Conservation (phyloP, 192 early-diverging fungal species). For the Coemansia erecta region DNA sequence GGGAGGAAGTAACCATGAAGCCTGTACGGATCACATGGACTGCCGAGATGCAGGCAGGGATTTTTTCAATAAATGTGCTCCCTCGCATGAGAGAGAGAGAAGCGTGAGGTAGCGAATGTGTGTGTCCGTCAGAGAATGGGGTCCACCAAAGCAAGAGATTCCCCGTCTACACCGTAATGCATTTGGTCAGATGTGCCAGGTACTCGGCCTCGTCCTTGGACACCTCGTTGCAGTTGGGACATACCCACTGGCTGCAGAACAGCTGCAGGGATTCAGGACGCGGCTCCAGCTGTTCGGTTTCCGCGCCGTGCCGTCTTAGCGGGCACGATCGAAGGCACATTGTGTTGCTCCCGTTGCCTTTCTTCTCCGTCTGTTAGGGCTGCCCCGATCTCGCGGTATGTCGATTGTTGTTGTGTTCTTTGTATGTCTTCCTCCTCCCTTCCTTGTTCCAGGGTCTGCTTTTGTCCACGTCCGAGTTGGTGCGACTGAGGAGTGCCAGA, state of each 20-base stretch:
- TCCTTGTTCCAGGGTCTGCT: no score
- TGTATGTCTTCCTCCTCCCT: no score
- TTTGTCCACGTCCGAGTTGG: no score
- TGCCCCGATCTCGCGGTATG: neutral
- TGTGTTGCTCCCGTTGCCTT: neutral
- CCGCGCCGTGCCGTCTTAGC: neutral
- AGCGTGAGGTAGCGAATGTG: no score
- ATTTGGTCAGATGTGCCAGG: conserved; percentile 35
- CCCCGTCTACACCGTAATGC: conserved; percentile 11
- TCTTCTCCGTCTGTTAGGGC: neutral
- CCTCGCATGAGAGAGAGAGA: no score
- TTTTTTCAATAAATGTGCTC: no score
- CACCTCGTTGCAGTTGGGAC: conserved; percentile 30
- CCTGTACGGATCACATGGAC: no score
- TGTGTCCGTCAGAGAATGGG: no score
- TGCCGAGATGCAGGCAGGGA: no score
- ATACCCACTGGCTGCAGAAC: conserved; percentile 22
- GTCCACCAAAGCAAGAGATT: no score
- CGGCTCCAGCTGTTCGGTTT: neutral
- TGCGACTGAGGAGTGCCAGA: no score
- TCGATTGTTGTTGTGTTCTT: neutral
- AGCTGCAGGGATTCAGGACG: neutral
- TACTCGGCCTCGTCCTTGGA: conserved; percentile 42
- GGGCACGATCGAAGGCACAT: conserved; percentile 5
- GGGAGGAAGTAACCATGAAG: no score